These are phyloP conservation scores for Hemisphaericaspora lyxosophila DNA, from an alignment of 1,139 yeast species.

Conservation along the genomic window DNA sequence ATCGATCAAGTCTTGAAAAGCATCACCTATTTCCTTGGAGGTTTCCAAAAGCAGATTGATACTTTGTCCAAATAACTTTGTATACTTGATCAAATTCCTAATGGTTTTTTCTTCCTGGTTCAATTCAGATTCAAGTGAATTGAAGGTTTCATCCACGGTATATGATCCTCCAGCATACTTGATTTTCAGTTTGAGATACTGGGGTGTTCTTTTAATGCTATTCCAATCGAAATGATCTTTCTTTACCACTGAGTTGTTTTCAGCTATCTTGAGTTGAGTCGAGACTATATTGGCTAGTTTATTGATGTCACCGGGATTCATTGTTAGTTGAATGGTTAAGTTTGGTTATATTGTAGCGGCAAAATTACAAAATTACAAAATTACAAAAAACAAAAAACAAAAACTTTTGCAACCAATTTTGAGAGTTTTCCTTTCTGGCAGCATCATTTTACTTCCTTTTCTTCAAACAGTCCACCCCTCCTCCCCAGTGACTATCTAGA, in stretches of 20 bases:
- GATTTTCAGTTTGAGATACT: constrained; percentile 30
- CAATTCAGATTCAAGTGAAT: constrained; percentile 20
- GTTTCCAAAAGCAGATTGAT: constrained; percentile 15
- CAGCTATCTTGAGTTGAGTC: constrained; percentile 19
- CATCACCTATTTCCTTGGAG: constrained; percentile 19
- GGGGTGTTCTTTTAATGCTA: constrained; percentile 30
- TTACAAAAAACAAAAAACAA: background rate
- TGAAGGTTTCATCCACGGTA: constrained; percentile 42
- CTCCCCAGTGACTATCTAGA: no score
- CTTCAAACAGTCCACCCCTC: no score
- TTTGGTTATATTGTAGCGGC: background rate
- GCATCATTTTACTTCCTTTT: no score
- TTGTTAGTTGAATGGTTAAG: no score
- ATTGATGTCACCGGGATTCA: constrained; percentile 12
- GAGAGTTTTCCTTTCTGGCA: no score
- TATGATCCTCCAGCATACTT: constrained; percentile 25
- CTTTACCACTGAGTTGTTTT: constrained; percentile 14
- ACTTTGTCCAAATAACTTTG: constrained; percentile 13
- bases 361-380: background rate
- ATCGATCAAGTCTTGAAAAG: constrained; percentile 25
- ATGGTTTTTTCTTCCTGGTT: constrained; percentile 14
- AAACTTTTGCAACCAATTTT: constrained; percentile 2
- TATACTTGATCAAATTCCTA: constrained; percentile 20
- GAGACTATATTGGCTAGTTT: constrained; percentile 15
- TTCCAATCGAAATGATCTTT: constrained; percentile 27